Conservation (phyloP, 495 filamentous ascomycete species). For the Aspergillus taichungensis region DNA sequence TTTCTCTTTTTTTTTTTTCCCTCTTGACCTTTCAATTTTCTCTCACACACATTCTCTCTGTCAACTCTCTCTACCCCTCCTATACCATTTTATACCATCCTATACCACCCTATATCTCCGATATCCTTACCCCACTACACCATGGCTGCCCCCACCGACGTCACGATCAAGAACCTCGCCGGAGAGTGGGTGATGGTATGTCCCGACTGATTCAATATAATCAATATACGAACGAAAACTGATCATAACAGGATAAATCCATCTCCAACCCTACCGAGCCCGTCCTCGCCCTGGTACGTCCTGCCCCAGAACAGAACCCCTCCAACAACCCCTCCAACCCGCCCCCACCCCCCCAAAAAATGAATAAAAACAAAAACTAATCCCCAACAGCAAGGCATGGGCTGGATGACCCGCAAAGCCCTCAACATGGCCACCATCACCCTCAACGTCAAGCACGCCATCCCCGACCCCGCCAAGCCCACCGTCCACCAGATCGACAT, state of each 20-base stretch:
- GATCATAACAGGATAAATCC: slow-evolving; percentile 58
- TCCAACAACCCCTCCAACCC: neutral
- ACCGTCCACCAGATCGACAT: slow-evolving; percentile 66
- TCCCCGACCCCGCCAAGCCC: slow-evolving; percentile 31
- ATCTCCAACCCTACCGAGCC: slow-evolving; percentile 65
- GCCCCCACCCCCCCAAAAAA: neutral
- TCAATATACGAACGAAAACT: slow-evolving; percentile 30
- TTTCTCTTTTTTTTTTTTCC: neutral
- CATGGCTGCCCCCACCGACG: slow-evolving; percentile 76
- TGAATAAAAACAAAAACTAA: slow-evolving; percentile 4
- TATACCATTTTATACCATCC: neutral
- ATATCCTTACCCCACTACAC: slow-evolving; percentile 19
- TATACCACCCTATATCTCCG: neutral
- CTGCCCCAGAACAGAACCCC: slow-evolving; percentile 1
- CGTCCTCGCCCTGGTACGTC: slow-evolving; percentile 54
- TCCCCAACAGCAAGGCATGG: slow-evolving; percentile 59
- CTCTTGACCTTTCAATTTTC: neutral
- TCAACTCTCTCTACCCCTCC: neutral
- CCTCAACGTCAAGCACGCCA: slow-evolving; percentile 56
- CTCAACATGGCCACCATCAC: slow-evolving; percentile 65
- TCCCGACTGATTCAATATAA: slow-evolving; percentile 45
- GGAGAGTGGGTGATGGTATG: slow-evolving; percentile 76
- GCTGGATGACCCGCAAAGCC: slow-evolving; percentile 74
- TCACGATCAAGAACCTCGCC: slow-evolving; percentile 63
- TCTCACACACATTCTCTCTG: neutral